Evolutionary conservation across 2,329 filamentous ascomycete genomes (phyloP), one percentile per base, ranked within the genome.

Genomic region (Grosmannia huntii): DNA sequence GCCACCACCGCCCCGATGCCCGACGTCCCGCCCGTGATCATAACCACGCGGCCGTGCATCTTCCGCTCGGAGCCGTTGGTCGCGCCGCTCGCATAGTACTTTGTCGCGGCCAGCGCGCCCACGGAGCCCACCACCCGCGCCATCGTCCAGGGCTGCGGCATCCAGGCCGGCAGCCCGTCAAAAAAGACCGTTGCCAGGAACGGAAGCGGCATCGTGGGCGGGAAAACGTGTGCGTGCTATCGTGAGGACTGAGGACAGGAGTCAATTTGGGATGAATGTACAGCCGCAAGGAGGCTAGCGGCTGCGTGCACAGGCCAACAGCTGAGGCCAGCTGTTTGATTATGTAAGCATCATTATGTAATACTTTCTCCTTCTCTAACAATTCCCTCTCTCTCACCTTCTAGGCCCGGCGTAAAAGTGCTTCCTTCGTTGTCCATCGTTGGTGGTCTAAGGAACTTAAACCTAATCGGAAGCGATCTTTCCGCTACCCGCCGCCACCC

Each of bases 1-100:
- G 87, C 87, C 50, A 89, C 82, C 59, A 82, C 79, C 60, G 90
- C 88, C 55, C 94, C 94, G 68, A 99, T 87, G 16, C 94, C 94
- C 52, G 91, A 92, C 56, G 94, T 99, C 31, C 92, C 94, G 64
- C 94, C 91, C 21, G 94, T 99, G 56, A 99, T 82, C 77, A 99
- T 85, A 51, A 96, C 80, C 54, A 99, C 90, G 68, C 95, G 95
- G 53, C 90, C 90, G 71, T 96, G 90, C 84, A 99, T 90, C 58
- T 87, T 79, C 60, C 89, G 81, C 68, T 96, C 90, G 28, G 88
- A 81, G 49, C 72, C 73, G 71, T 94, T 96, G 64, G 72, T 75
- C 14, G 85, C 81, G 64, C 94, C 95, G 63, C 83, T 82, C 66
- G 86, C 87, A 74, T 87, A 96, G 66, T 77, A 76, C 76, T 96